These are phyloP conservation scores for Stevia rebaudiana DNA, from an alignment of 140 eudicot species.

Conservation along the genomic window DNA sequence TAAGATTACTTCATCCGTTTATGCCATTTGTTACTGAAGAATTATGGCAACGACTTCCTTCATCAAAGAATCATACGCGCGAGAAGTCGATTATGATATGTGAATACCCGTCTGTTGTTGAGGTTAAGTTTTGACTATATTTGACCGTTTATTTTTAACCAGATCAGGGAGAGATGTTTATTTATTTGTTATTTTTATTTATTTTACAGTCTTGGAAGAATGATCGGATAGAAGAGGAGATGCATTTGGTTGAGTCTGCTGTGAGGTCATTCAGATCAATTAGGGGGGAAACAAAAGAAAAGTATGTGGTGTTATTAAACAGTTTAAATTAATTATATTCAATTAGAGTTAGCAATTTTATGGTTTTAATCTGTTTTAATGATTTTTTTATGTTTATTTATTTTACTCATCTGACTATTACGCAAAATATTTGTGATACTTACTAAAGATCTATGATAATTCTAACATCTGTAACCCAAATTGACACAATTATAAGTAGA, in stretches of 20 bases:
- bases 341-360: background rate
- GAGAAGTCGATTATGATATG: slow-evolving; percentile 78
- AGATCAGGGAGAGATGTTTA: background rate
- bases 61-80: slow-evolving; percentile 42
- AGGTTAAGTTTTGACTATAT: slow-evolving; percentile 36
- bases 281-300: slow-evolving; percentile 58
- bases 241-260: slow-evolving; percentile 65
- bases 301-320: slow-evolving; percentile 31
- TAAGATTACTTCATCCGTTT: slow-evolving; percentile 85
- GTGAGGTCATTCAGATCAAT: slow-evolving; percentile 74
- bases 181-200: slow-evolving; percentile 1
- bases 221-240: slow-evolving; percentile 56
- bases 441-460: too few relatives aligned
- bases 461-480: background rate
- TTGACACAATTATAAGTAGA: background rate
- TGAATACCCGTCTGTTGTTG: slow-evolving; percentile 58
- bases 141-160: background rate
- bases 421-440: too few relatives aligned
- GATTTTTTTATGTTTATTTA: too few relatives aligned
- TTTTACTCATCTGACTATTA: background rate
- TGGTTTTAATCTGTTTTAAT: too few relatives aligned
- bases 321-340: background rate
- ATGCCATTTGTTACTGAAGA: slow-evolving; percentile 97
- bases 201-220: slow-evolving; percentile 68
- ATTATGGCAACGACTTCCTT: slow-evolving; percentile 94